phyloP scores from a whole-genome alignment of 116 monocot genomes.

The Posidonia oceanica region DNA sequence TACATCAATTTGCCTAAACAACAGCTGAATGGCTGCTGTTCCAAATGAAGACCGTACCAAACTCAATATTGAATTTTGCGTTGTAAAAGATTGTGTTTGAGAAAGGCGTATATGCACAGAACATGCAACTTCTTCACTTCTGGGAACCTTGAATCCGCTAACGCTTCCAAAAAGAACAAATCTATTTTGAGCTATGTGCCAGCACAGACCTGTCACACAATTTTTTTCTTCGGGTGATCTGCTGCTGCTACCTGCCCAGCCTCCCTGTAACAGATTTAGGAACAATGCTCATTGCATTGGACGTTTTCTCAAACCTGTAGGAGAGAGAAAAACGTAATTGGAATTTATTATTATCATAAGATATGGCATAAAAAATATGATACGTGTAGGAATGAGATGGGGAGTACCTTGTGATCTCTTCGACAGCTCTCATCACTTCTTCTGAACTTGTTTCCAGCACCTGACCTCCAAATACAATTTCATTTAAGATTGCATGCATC shows the following conservation, averaged over 20 bases:
- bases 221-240: not conserved
- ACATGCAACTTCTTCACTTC: not conserved
- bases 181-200: not conserved
- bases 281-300: constrained; percentile 37
- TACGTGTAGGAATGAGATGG: constrained; percentile 1
- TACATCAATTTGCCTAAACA: no score
- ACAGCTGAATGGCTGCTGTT: no score
- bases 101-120: not conserved
- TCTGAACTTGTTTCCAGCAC: constrained; percentile 85
- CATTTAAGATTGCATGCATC: constrained; percentile 82
- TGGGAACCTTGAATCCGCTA: not conserved
- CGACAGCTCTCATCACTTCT: constrained; percentile 67
- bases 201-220: not conserved
- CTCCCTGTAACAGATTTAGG: constrained; percentile 50
- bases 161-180: not conserved
- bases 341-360: not conserved
- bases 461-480: constrained; percentile 85
- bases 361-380: not conserved
- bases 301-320: constrained; percentile 40
- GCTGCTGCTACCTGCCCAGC: constrained; percentile 29
- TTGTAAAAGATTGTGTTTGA: not conserved
- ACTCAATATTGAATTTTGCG: not conserved
- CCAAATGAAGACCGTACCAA: no score
- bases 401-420: constrained; percentile 59
- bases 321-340: not conserved